These are phyloP conservation scores for Chenopodium berlandieri DNA, from an alignment of 148 eudicot species.

Conservation along the genomic window DNA sequence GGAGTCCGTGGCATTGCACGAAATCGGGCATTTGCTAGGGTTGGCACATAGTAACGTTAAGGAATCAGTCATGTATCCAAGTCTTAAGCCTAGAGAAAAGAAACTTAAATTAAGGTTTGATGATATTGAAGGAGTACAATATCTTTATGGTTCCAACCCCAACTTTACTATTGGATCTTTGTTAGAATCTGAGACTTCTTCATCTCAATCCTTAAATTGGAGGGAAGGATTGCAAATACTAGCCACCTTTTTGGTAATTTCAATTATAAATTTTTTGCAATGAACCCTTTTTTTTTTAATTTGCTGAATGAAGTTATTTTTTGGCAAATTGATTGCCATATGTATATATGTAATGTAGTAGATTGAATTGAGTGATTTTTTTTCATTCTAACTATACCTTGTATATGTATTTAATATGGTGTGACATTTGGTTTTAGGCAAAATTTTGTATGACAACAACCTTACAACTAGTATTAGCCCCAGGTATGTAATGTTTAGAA, in stretches of 20 bases:
- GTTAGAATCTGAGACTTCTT: slow-evolving; percentile 55
- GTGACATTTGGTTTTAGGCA: background rate
- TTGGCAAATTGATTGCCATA: background rate
- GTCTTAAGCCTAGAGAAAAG: slow-evolving; percentile 63
- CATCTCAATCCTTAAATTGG: slow-evolving; percentile 23
- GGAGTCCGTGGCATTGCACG: slow-evolving; percentile 82
- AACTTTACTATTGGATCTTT: slow-evolving; percentile 48
- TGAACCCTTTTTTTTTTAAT: background rate
- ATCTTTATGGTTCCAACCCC: slow-evolving; percentile 77
- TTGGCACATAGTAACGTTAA: slow-evolving; percentile 52
- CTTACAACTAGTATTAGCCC: too few species aligned
- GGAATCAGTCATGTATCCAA: slow-evolving; percentile 77
- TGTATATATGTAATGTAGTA: background rate
- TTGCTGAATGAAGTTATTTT: background rate
- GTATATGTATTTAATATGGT: background rate
- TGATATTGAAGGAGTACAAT: slow-evolving; percentile 71
- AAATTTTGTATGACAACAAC: too few species aligned
- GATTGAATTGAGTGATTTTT: background rate
- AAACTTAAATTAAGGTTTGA: slow-evolving; percentile 53
- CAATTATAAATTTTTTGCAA: background rate
- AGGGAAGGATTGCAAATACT: slow-evolving; percentile 3
- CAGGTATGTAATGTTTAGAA: too few species aligned
- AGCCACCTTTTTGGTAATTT: slow-evolving; percentile 8
- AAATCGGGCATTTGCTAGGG: slow-evolving; percentile 80
- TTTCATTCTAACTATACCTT: background rate